Conservation (phyloP, 1,139 yeast genomes). For the Meyerozyma carpophila region DNA sequence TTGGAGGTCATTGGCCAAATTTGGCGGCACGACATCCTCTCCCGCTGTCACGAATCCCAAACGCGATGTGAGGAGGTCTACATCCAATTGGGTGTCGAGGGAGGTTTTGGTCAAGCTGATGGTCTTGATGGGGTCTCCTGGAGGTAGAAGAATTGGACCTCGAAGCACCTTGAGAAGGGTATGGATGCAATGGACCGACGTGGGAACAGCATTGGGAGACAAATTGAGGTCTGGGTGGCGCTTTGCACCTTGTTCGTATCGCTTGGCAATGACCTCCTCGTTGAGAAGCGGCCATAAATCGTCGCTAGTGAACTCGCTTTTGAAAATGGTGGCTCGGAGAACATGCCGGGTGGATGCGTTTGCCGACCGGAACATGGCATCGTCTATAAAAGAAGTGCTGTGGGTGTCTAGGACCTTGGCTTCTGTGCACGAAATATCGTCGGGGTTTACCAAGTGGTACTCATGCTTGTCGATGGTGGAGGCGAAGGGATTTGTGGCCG, state of each 20-base stretch:
- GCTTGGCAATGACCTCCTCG: slow-evolving; percentile 18
- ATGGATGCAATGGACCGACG: slow-evolving; percentile 48
- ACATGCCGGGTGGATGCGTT: slow-evolving; percentile 23
- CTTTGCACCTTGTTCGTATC: slow-evolving; percentile 29
- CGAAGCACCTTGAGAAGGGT: slow-evolving; percentile 55
- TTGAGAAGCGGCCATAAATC: slow-evolving; percentile 24
- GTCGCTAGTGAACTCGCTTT: slow-evolving; percentile 23
- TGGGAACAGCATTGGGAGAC: slow-evolving; percentile 36
- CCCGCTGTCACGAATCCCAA: slow-evolving; percentile 36
- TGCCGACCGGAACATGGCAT: slow-evolving; percentile 28
- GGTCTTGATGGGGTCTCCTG: slow-evolving; percentile 44
- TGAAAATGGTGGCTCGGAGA: slow-evolving; percentile 28
- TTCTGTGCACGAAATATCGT: neutral
- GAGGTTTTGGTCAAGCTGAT: slow-evolving; percentile 45
- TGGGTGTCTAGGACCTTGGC: slow-evolving; percentile 1
- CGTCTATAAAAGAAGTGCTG: slow-evolving; percentile 20
- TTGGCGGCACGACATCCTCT: slow-evolving; percentile 56
- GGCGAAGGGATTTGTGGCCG: slow-evolving; percentile 18
- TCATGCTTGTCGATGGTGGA: slow-evolving; percentile 24
- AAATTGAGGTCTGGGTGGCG: slow-evolving; percentile 20
- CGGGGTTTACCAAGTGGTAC: slow-evolving; percentile 20
- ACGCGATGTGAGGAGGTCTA: slow-evolving; percentile 42
- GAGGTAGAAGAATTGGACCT: slow-evolving; percentile 50
- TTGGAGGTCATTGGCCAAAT: slow-evolving; percentile 22
- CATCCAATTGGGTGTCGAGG: slow-evolving; percentile 51